Percentiles rank a stretch among this genome's conserved stretches.
Conservation (phyloP, 2,329 filamentous ascomycete species). For the Penicillium sp. region DNA sequence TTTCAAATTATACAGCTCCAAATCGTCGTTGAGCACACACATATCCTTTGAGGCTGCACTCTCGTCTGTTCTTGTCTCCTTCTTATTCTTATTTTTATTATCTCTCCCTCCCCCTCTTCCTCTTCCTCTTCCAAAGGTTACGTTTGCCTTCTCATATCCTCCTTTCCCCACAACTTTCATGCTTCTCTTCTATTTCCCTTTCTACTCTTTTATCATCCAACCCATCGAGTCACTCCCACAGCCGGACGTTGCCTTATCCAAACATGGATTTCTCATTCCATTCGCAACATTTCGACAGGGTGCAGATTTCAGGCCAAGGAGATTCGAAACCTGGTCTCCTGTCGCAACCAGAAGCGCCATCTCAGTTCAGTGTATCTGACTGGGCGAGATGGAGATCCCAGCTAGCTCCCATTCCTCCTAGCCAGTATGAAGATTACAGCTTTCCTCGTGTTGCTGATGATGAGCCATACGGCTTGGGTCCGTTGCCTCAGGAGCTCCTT, state of each 20-base stretch:
- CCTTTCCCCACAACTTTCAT: background rate
- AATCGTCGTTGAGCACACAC: conserved; percentile 14
- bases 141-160: conserved; percentile 10
- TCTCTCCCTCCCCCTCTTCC: conserved; percentile 6
- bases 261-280: conserved; percentile 27
- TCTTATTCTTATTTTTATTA: background rate
- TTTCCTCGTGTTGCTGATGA: conserved; percentile 1
- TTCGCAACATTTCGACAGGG: conserved; percentile 20
- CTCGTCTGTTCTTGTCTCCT: background rate
- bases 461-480: conserved; percentile 7
- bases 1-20: conserved; percentile 22
- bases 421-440: conserved; percentile 17
- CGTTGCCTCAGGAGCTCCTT: background rate
- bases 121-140: conserved; percentile 13
- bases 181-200: conserved; percentile 3
- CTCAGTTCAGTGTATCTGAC: conserved; percentile 14
- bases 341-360: conserved; percentile 20
- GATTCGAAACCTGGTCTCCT: conserved; percentile 18
- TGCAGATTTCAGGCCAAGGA: conserved; percentile 24
- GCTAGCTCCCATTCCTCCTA: conserved; percentile 17
- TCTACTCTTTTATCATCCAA: conserved; percentile 1
- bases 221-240: background rate
- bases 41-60: conserved; percentile 5
- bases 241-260: background rate
- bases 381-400: conserved; percentile 29